Evolutionary conservation across 2,329 filamentous ascomycete species (phyloP).

Genomic region (Pezicula rhizophila): DNA sequence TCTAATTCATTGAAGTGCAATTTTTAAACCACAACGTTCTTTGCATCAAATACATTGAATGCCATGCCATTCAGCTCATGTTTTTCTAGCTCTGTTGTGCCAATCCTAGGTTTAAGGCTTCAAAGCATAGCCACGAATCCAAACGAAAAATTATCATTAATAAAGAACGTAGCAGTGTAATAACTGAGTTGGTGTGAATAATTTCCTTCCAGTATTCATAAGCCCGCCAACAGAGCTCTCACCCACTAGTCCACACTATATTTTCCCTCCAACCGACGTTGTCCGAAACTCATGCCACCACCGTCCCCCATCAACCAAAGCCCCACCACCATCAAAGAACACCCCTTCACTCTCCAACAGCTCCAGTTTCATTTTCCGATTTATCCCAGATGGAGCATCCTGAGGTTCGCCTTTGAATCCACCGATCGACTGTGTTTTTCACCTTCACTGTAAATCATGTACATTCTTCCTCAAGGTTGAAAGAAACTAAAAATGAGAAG

Average conservation of each 20-base stretch:
- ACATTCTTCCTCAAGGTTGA: not conserved
- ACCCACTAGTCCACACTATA: not conserved
- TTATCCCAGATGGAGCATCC: constrained; percentile 42
- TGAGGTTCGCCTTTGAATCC: constrained; percentile 47
- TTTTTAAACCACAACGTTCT: too few relatives aligned
- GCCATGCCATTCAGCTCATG: too few relatives aligned
- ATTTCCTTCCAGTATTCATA: too few relatives aligned
- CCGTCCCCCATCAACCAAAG: constrained; percentile 33
- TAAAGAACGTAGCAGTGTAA: too few relatives aligned
- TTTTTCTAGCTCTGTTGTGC: too few relatives aligned
- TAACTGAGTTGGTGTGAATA: too few relatives aligned
- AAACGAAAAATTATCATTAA: too few relatives aligned
- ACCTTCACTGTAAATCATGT: not conserved
- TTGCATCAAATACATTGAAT: too few relatives aligned
- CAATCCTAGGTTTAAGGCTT: too few relatives aligned
- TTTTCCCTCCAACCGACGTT: not conserved
- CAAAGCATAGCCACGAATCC: too few relatives aligned
- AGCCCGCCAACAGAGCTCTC: too few relatives aligned
- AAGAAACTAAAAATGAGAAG: not conserved
- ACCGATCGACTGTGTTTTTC: constrained; percentile 30
- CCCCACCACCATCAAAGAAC: constrained; percentile 36
- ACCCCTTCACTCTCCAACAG: constrained; percentile 41
- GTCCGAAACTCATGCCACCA: constrained; percentile 38
- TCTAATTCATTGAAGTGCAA: too few relatives aligned
- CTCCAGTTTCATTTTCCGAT: constrained; percentile 38